Evolutionary conservation across 257 asterid species (phyloP).

Genomic region (Solanum verrucosum): DNA sequence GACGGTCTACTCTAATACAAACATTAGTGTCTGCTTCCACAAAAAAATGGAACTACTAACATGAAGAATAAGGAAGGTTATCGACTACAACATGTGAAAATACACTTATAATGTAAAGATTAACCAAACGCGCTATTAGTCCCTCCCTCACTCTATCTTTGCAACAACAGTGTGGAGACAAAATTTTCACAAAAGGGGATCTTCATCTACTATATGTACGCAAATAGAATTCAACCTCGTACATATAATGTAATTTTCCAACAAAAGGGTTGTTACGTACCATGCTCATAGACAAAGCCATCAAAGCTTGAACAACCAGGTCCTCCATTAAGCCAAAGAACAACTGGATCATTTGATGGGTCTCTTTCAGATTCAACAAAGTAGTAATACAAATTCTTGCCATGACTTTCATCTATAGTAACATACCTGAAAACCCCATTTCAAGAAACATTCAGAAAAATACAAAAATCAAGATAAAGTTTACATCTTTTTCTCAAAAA

Average conservation of each 20-base stretch:
- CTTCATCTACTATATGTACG: neutral
- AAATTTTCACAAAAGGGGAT: neutral
- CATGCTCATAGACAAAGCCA: conserved; percentile 92
- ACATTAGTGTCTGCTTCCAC: neutral
- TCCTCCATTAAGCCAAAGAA: conserved; percentile 97
- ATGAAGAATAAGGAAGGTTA: neutral
- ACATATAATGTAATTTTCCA: neutral
- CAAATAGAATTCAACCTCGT: neutral
- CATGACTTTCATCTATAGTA: conserved; percentile 47
- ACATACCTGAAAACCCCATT: conserved; percentile 48
- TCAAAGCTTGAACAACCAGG: conserved; percentile 99
- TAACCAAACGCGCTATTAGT: neutral
- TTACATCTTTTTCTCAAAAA: neutral
- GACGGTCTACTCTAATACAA: neutral
- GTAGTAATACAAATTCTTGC: conserved; percentile 71
- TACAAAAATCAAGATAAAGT: neutral
- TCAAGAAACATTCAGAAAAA: neutral
- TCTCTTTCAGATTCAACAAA: conserved; percentile 78
- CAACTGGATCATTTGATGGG: conserved; percentile 71
- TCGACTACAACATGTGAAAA: neutral
- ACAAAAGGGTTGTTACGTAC: neutral
- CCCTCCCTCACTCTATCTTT: neutral
- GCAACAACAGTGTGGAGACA: neutral
- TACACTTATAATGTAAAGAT: neutral
- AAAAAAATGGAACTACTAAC: neutral